Conservation (phyloP, 2,329 filamentous ascomycete species). For the Chaetothyriales sp. region DNA sequence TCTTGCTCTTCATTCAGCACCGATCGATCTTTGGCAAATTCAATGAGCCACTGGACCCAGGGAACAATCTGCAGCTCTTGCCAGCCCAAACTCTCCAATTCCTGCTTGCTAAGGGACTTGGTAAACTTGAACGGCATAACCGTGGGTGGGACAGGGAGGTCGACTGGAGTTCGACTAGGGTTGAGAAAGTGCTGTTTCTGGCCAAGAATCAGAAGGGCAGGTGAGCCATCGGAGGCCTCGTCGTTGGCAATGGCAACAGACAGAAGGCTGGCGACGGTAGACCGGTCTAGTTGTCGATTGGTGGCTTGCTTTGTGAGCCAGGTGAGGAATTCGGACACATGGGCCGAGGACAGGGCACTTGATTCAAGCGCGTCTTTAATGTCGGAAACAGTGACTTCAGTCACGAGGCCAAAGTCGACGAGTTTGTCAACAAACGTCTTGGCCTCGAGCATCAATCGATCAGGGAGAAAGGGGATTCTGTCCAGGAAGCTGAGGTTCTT, state of each 20-base stretch:
- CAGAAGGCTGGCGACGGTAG: conserved; percentile 54
- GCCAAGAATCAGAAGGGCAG: conserved; percentile 60
- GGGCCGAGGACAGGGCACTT: conserved; percentile 62
- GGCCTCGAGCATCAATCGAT: conserved; percentile 52
- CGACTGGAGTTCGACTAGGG: conserved; percentile 63
- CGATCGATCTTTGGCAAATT: conserved; percentile 44
- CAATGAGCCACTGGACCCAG: conserved; percentile 73
- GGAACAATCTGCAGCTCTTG: conserved; percentile 65
- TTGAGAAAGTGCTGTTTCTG: conserved; percentile 62
- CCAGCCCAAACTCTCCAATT: conserved; percentile 76
- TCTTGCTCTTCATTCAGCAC: conserved; percentile 46
- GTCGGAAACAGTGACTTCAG: conserved; percentile 47
- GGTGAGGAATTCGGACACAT: conserved; percentile 66
- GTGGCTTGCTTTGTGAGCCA: conserved; percentile 66
- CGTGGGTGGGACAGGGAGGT: conserved; percentile 61
- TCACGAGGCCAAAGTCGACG: conserved; percentile 72
- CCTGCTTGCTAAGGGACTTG: conserved; percentile 46
- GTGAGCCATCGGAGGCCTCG: conserved; percentile 40
- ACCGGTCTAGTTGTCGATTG: conserved; percentile 54
- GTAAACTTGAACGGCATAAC: conserved; percentile 80
- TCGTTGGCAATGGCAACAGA: conserved; percentile 51
- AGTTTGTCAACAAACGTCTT: conserved; percentile 65
- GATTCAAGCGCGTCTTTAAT: conserved; percentile 46
- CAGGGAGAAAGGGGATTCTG: conserved; percentile 72
- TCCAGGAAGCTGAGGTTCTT: conserved; percentile 66